A percentile compares a stretch with the other conserved stretches of the same genome.
Conservation (phyloP, 1,139 yeast genomes). For the Candida glucosophila region DNA sequence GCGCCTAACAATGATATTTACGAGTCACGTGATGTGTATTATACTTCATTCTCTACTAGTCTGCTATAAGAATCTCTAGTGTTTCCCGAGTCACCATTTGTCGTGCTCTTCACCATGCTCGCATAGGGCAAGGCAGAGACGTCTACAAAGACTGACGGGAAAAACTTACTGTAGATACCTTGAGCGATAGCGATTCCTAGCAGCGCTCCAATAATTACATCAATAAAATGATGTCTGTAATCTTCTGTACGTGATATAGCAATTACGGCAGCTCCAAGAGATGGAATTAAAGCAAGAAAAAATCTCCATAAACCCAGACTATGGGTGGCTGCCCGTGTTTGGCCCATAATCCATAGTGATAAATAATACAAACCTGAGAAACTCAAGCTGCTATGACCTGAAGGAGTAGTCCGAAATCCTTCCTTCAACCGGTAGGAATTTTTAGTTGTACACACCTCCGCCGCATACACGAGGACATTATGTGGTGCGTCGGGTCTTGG, state of each 20-base stretch:
- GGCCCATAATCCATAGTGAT: constrained; percentile 60
- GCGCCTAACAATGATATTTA: neutral
- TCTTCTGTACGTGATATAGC: constrained; percentile 71
- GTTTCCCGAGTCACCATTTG: no score
- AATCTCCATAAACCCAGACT: constrained; percentile 50
- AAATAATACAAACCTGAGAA: constrained; percentile 61
- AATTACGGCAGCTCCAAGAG: constrained; percentile 53
- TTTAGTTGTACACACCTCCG: constrained; percentile 55
- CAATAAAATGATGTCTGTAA: constrained; percentile 71
- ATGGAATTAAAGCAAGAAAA: constrained; percentile 23
- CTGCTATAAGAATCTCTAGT: neutral
- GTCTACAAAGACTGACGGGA: constrained; percentile 16
- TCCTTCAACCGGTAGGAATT: constrained; percentile 39
- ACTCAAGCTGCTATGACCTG: constrained; percentile 64
- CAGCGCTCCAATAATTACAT: constrained; percentile 51
- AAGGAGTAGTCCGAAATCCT: constrained; percentile 74
- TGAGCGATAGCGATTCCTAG: constrained; percentile 36
- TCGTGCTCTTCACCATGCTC: no score
- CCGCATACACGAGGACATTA: constrained; percentile 41
- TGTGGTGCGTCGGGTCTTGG: constrained; percentile 43
- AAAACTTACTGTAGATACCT: constrained; percentile 33
- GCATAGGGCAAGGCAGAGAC: constrained; percentile 18
- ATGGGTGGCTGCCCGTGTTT: constrained; percentile 29
- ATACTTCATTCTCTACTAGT: neutral
- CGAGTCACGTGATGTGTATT: neutral